Percentiles rank a stretch among this genome's conserved stretches.
phyloP scores from a whole-genome alignment of 2,329 filamentous ascomycete genomes.

The Coniochaeta sp. region DNA sequence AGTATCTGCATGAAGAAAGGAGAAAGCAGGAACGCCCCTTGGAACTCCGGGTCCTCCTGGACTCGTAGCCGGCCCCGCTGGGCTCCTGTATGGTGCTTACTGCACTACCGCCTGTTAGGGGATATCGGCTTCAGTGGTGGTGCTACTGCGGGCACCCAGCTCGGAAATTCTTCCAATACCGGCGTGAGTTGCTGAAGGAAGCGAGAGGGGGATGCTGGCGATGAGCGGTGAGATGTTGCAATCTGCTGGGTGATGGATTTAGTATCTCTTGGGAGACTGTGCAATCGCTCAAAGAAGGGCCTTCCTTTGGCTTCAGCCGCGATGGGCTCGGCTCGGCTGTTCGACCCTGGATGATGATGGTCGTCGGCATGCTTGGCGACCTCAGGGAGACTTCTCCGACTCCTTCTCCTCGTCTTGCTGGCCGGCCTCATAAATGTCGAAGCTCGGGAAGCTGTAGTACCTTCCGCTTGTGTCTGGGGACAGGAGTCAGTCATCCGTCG shows the following conservation, averaged over 20 bases:
- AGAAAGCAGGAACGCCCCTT: not conserved
- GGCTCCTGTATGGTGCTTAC: not conserved
- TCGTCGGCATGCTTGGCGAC: not conserved
- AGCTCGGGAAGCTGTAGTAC: conserved; percentile 70
- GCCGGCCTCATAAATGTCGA: conserved; percentile 57
- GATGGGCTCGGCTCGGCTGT: not conserved
- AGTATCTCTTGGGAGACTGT: too few species aligned
- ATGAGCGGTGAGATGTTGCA: too few species aligned
- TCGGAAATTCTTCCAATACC: too few species aligned
- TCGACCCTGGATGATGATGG: not conserved
- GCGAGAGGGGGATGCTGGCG: too few species aligned
- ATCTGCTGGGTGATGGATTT: too few species aligned
- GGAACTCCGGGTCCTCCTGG: not conserved
- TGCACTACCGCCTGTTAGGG: not conserved
- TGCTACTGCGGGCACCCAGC: not conserved
- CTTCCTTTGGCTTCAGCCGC: not conserved
- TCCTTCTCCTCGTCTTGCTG: conserved; percentile 34
- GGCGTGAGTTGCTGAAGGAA: too few species aligned
- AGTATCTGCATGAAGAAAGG: not conserved
- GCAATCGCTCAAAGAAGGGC: too few species aligned
- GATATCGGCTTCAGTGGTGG: not conserved
- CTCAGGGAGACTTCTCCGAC: conserved; percentile 21
- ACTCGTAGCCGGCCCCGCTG: not conserved
- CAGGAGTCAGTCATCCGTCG: conserved; percentile 10
- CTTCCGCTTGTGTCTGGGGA: conserved; percentile 36